Conservation (phyloP, 2,329 filamentous ascomycete species). For the Aspergillus aculeatinus region DNA sequence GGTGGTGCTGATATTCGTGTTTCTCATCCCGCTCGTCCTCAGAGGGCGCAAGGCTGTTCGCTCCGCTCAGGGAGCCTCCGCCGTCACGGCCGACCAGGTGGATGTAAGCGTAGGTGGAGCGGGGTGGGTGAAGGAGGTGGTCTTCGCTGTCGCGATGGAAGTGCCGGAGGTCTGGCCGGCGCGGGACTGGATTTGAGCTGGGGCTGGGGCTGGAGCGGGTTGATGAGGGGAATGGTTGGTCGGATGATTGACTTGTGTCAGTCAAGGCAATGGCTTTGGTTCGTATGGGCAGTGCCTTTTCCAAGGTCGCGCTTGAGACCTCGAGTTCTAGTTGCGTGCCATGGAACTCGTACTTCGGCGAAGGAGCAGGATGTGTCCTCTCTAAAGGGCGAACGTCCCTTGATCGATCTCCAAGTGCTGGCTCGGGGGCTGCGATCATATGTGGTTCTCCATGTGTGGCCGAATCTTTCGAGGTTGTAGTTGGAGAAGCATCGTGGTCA, state of each 20-base stretch:
- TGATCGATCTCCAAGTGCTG: constrained; percentile 19
- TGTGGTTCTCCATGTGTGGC: constrained; percentile 9
- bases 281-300: background rate
- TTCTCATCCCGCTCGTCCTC: constrained; percentile 34
- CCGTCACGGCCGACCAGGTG: constrained; percentile 46
- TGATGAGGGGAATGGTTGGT: constrained; percentile 7
- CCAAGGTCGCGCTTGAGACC: background rate
- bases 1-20: background rate
- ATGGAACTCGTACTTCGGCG: constrained; percentile 11
- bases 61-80: constrained; percentile 48
- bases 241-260: background rate
- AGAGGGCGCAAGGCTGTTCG: constrained; percentile 39
- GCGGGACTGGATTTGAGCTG: constrained; percentile 14
- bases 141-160: constrained; percentile 32
- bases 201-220: constrained; percentile 10
- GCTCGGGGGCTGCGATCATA: constrained; percentile 18
- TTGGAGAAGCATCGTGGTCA: background rate
- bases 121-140: constrained; percentile 28
- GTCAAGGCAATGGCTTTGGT: constrained; percentile 1
- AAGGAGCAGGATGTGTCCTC: constrained; percentile 10
- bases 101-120: constrained; percentile 32
- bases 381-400: constrained; percentile 13
- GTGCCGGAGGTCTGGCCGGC: constrained; percentile 22
- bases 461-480: background rate
- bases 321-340: background rate